Base-by-base conservation (phyloP, 352 stramenopile species). In the Phytophthora pseudosyringae region DNA sequence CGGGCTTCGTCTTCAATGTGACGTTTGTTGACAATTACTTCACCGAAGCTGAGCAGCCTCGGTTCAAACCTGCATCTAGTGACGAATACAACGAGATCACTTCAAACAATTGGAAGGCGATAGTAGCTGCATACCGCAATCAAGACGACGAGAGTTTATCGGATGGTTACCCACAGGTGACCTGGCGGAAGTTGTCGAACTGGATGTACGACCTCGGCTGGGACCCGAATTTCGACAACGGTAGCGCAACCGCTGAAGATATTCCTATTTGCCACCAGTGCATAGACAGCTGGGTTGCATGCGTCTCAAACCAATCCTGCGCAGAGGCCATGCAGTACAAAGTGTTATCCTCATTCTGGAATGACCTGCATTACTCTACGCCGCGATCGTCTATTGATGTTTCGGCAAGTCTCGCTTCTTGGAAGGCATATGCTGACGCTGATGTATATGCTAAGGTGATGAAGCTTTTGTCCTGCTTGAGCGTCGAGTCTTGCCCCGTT, bases 401-500 rank as follows among this genome's bases (percentile, higher is more conserved):
- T 50, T 53, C 63, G 25, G 18, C 33, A 38, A 31, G 4, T 11
- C 4, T 62, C 6, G 41, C 33, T 40, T n/a, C 12, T 8, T 67
- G 47, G 63, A 26, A 11, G 31, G 12, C 3, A 12, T 28, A 15
- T 1, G 16, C 3, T 4, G 48, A 58, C 8, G 3, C 35, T 11
- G 3, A 29, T 0, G 26, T 53, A 2, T 67, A 67, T 35, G n/a
- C 10, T 0, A 49, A 31, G 4, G 41, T 73, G 12, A 9, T 65
- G 3, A n/a, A 36, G 4, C 31, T 73, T 36, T 44, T 69, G 4
- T 64, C 59, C 21, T 73, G 65, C 13, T 47, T 73, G 10, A 64
- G 44, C 36, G 16, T 28, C 1, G 25, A 50, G 16, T 32, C 35
- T 10, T 73, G 65, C 6, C 65, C 59, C 10, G 46, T 73, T 1